Conservation (phyloP, 345 rosid species). For the Linum lewisii region DNA sequence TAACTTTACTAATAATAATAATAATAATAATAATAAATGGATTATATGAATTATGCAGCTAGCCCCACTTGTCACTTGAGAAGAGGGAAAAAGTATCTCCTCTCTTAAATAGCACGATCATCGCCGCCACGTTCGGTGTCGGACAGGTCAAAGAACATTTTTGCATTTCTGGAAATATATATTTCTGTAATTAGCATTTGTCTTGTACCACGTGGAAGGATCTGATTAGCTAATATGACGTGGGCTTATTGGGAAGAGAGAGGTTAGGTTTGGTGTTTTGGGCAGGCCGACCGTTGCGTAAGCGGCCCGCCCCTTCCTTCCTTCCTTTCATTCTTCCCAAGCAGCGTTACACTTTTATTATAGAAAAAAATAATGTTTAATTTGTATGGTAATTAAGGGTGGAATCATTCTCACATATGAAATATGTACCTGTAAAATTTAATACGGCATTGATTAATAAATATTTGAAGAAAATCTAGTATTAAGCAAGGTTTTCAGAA, state of each 20-base stretch:
- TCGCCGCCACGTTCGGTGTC: conserved; percentile 30
- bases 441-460: no score
- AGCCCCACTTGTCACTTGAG: no score
- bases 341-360: not conserved
- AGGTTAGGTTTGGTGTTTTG: conserved; percentile 1
- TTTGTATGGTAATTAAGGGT: no score
- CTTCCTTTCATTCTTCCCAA: not conserved
- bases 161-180: not conserved
- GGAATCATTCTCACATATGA: no score
- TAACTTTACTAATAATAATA: no score
- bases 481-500: no score
- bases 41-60: no score
- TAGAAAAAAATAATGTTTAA: no score
- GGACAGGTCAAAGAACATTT: conserved; percentile 17
- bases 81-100: not conserved
- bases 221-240: conserved; percentile 6
- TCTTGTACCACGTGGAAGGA: conserved; percentile 4
- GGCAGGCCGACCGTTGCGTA: conserved; percentile 19
- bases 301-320: conserved; percentile 20
- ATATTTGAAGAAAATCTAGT: no score
- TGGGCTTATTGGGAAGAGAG: conserved; percentile 8
- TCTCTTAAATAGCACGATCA: conserved; percentile 10
- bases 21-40: no score
- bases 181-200: not conserved
- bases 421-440: no score